phyloP scores from a whole-genome alignment of 1,284 basidiomycete genomes.

The Irpex sp. region DNA sequence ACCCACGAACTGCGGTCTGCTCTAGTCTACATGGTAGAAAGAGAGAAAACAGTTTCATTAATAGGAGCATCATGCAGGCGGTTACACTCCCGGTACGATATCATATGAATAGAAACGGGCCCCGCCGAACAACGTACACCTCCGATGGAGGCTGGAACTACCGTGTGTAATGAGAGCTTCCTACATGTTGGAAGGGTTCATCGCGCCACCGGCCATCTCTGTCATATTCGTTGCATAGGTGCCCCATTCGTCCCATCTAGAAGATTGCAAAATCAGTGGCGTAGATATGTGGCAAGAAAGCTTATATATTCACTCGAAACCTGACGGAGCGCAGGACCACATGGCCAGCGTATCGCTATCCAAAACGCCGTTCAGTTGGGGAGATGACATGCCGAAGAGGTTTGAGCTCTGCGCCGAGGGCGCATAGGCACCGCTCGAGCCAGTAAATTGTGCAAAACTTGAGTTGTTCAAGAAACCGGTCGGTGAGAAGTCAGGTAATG shows the following conservation, averaged over 20 bases:
- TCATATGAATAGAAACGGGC: neutral
- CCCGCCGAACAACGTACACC: neutral
- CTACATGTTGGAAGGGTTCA: neutral
- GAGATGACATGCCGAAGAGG: neutral
- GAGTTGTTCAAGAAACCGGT: neutral
- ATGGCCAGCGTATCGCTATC: slow-evolving; percentile 26
- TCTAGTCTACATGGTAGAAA: neutral
- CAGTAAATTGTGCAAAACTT: neutral
- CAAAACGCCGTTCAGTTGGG: slow-evolving; percentile 3
- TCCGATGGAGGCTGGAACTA: neutral
- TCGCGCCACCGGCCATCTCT: neutral
- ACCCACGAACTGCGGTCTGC: neutral
- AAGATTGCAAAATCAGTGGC: slow-evolving; percentile 1
- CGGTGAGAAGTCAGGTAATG: neutral
- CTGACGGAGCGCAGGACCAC: slow-evolving; percentile 31
- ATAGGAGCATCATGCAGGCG: neutral
- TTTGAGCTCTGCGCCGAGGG: neutral
- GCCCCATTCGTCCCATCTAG: slow-evolving; percentile 23
- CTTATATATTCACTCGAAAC: slow-evolving; percentile 27
- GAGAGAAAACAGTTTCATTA: neutral
- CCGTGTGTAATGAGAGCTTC: neutral
- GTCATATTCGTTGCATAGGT: slow-evolving; percentile 14
- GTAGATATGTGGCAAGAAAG: neutral
- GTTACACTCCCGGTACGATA: neutral
- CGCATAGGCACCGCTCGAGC: slow-evolving; percentile 6